Evolutionary conservation across 2,329 filamentous ascomycete species (phyloP).

Genomic region (Ascochyta fabae): DNA sequence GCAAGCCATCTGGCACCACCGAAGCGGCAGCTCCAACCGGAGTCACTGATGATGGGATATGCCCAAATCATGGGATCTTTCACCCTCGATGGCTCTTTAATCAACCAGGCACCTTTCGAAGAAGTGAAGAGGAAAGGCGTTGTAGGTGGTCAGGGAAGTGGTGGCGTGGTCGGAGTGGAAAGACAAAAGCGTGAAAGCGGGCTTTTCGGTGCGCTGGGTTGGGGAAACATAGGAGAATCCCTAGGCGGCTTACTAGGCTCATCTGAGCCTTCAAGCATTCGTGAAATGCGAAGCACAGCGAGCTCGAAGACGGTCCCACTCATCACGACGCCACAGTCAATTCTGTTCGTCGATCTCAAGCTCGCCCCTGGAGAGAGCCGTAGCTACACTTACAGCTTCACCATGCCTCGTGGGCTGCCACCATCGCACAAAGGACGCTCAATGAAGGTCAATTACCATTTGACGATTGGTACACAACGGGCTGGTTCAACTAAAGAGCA

Average conservation of each 20-base stretch:
- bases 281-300: constrained; percentile 89
- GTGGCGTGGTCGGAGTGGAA: constrained; percentile 84
- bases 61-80: constrained; percentile 94
- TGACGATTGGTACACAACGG: constrained; percentile 90
- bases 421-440: constrained; percentile 89
- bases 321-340: constrained; percentile 92
- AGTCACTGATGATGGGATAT: constrained; percentile 97
- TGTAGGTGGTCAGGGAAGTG: constrained; percentile 79
- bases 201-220: constrained; percentile 82
- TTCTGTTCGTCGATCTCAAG: constrained; percentile 91
- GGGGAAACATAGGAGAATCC: constrained; percentile 86
- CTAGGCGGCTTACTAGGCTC: constrained; percentile 86
- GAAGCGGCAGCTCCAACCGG: constrained; percentile 58
- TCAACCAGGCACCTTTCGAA: constrained; percentile 90
- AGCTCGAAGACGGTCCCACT: constrained; percentile 88
- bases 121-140: constrained; percentile 95
- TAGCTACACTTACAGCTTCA: constrained; percentile 86
- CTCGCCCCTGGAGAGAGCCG: constrained; percentile 87
- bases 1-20: constrained; percentile 44
- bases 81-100: constrained; percentile 85
- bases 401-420: constrained; percentile 84
- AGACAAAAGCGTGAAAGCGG: constrained; percentile 76
- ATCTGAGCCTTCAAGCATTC: constrained; percentile 88
- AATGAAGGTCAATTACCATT: constrained; percentile 90
- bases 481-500: constrained; percentile 78